A percentile compares a stretch with the other conserved stretches of the same genome.
Evolutionary conservation across 805 yeast genomes (phyloP).

Genomic region (Wickerhamiella vanderwaltii): DNA sequence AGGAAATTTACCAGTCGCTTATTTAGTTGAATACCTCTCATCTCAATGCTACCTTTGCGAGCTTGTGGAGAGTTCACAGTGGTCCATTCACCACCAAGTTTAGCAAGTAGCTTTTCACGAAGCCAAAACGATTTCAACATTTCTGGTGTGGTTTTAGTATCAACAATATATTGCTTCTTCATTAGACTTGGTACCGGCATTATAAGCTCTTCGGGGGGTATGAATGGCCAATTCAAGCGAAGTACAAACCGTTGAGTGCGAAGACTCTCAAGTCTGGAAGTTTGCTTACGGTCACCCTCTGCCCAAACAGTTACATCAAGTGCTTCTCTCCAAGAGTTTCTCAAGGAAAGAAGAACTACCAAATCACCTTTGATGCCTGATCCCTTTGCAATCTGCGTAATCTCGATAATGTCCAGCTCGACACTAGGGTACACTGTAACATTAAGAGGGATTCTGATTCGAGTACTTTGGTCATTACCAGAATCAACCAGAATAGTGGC

Average conservation of each 20-base stretch:
- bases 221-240: constrained; percentile 49
- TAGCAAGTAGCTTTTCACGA: constrained; percentile 48
- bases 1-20: constrained; percentile 47
- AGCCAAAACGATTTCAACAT: constrained; percentile 77
- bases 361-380: constrained; percentile 31
- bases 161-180: constrained; percentile 57
- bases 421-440: constrained; percentile 61
- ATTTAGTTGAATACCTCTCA: constrained; percentile 53
- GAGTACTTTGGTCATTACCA: constrained; percentile 30
- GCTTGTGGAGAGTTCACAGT: constrained; percentile 23
- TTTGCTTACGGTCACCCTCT: constrained; percentile 4
- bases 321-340: constrained; percentile 64
- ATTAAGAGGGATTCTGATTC: constrained; percentile 53
- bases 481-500: constrained; percentile 49
- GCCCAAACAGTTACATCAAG: constrained; percentile 26
- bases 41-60: constrained; percentile 48
- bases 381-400: constrained; percentile 34
- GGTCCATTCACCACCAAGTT: constrained; percentile 56
- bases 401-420: constrained; percentile 63
- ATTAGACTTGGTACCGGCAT: constrained; percentile 58
- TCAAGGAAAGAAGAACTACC: constrained; percentile 60
- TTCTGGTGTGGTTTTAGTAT: constrained; percentile 34
- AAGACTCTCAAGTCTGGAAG: constrained; percentile 26
- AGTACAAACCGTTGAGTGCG: constrained; percentile 50
- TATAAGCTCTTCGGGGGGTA: constrained; percentile 33